Evolutionary conservation across 164 flowering plant genomes (phyloP).

Genomic region (Protea cynaroides): DNA sequence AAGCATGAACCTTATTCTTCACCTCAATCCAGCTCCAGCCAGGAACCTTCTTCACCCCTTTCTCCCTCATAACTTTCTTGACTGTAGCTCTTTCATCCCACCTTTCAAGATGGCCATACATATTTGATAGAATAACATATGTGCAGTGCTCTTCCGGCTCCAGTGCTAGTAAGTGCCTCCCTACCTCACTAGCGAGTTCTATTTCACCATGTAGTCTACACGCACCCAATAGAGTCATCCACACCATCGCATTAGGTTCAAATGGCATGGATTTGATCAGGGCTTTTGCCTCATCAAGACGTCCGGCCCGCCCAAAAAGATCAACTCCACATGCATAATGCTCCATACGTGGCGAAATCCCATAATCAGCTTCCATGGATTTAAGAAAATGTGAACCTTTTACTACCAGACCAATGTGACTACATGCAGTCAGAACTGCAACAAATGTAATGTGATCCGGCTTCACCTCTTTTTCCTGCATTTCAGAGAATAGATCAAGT

Average conservation of each 20-base stretch:
- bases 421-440: constrained; percentile 79
- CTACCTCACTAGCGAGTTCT: constrained; percentile 54
- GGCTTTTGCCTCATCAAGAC: constrained; percentile 49
- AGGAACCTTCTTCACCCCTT: constrained; percentile 74
- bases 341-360: constrained; percentile 67
- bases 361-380: constrained; percentile 57
- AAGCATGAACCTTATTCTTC: constrained; percentile 50
- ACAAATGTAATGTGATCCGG: constrained; percentile 80
- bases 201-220: constrained; percentile 69
- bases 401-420: constrained; percentile 72
- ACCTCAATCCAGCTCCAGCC: constrained; percentile 95
- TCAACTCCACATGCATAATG: constrained; percentile 87
- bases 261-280: constrained; percentile 69
- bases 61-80: constrained; percentile 68
- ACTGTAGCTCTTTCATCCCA: constrained; percentile 73
- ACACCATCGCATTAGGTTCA: constrained; percentile 68
- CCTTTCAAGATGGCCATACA: constrained; percentile 54
- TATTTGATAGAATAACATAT: constrained; percentile 67
- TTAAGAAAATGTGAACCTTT: constrained; percentile 43
- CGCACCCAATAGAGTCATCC: constrained; percentile 73
- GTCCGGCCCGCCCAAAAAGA: constrained; percentile 73
- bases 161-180: constrained; percentile 38
- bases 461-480: constrained; percentile 50
- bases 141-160: constrained; percentile 83
- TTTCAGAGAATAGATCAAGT: constrained; percentile 52